Evolutionary conservation across 2,329 filamentous ascomycete genomes (phyloP).

Genomic region (Penicillium sp.): DNA sequence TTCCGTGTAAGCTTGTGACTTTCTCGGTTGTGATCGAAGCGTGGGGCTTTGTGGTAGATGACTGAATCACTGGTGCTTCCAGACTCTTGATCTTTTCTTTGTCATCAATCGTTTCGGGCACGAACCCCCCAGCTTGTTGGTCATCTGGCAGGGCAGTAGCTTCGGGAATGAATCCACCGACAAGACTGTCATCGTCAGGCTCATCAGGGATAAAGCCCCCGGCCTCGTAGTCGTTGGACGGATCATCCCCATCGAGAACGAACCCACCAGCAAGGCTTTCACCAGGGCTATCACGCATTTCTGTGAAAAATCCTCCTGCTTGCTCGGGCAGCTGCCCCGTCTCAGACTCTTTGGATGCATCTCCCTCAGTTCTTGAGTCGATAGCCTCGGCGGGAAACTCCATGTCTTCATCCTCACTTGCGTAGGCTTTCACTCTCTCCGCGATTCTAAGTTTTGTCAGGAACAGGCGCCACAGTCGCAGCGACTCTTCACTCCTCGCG

Average conservation of each 20-base stretch:
- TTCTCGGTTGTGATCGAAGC: too few species aligned
- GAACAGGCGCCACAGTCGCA: conserved; percentile 56
- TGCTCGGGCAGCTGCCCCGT: conserved; percentile 6
- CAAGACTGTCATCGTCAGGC: neutral
- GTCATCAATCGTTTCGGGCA: too few species aligned
- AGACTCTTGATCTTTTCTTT: too few species aligned
- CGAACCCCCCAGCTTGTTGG: too few species aligned
- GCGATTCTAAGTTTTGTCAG: conserved; percentile 61
- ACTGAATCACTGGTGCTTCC: neutral
- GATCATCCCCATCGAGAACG: neutral
- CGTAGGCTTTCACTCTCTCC: conserved; percentile 62
- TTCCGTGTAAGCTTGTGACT: neutral
- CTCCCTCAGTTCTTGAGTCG: conserved; percentile 28
- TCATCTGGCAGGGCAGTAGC: too few species aligned
- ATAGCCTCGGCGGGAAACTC: conserved; percentile 35
- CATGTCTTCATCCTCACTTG: conserved; percentile 30
- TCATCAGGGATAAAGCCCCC: neutral
- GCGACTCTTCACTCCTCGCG: conserved; percentile 43
- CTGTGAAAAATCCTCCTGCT: conserved; percentile 1
- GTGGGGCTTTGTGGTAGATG: neutral
- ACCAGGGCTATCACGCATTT: neutral
- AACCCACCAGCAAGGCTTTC: neutral
- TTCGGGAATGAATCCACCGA: too few species aligned
- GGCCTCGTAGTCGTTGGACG: neutral
- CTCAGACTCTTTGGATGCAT: conserved; percentile 20